phyloP scores from a whole-genome alignment of 208 protist species.

The Entamoeba histolytica region DNA sequence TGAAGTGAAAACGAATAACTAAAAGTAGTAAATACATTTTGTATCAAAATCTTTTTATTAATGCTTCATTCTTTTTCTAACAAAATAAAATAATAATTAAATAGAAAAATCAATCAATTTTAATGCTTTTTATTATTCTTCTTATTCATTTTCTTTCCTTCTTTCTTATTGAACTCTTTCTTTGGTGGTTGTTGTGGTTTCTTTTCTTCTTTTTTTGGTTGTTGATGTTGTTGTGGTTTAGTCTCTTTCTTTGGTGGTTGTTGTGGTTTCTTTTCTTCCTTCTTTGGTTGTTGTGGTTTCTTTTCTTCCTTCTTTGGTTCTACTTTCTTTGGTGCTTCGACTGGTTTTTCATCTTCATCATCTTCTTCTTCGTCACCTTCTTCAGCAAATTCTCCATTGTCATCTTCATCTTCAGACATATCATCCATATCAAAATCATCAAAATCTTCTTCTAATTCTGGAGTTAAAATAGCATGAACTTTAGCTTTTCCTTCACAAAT shows the following conservation, averaged over 20 bases:
- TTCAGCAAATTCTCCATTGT: neutral
- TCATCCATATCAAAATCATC: neutral
- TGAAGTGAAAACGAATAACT: too few species aligned
- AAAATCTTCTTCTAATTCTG: neutral
- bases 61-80: too few species aligned
- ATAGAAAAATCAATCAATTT: too few species aligned
- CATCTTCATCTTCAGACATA: neutral
- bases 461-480: neutral
- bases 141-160: neutral
- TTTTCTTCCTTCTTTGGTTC: neutral
- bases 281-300: too few species aligned
- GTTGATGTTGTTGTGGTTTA: too few species aligned
- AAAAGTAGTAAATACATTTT: too few species aligned
- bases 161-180: neutral
- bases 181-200: too few species aligned
- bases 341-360: neutral
- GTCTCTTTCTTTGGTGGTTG: too few species aligned
- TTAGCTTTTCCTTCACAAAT: neutral
- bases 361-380: neutral
- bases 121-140: neutral
- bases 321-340: neutral
- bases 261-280: too few species aligned
- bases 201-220: too few species aligned
- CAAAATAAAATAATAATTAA: too few species aligned
- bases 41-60: too few species aligned